These are phyloP conservation scores for Beta lomatogona DNA, from an alignment of 179 eudicot species.

Conservation along the genomic window DNA sequence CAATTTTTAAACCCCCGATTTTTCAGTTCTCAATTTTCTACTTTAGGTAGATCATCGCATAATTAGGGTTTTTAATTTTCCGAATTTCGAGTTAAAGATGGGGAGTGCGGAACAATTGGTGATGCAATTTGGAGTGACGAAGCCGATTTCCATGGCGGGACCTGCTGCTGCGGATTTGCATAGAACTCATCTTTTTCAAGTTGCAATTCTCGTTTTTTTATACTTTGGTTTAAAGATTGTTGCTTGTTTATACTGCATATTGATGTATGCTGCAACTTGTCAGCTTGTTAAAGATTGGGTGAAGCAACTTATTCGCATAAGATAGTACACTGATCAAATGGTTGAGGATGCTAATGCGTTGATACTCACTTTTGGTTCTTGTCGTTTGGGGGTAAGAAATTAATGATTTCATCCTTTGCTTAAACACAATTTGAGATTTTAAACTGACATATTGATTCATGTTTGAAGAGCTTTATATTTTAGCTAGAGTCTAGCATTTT, in stretches of 20 bases:
- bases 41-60: neutral
- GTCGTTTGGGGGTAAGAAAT: conserved; percentile 79
- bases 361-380: conserved; percentile 87
- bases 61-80: neutral
- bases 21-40: neutral
- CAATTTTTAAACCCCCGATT: neutral
- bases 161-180: conserved; percentile 56
- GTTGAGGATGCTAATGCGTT: conserved; percentile 88
- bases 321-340: conserved; percentile 86
- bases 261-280: neutral
- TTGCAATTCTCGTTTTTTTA: conserved; percentile 6
- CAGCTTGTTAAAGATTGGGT: conserved; percentile 90
- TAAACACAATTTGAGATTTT: neutral
- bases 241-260: neutral
- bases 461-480: neutral
- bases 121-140: conserved; percentile 61
- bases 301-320: conserved; percentile 71
- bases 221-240: conserved; percentile 5
- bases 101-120: conserved; percentile 45
- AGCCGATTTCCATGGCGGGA: conserved; percentile 66
- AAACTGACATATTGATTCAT: neutral
- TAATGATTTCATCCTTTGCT: neutral
- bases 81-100: conserved; percentile 31
- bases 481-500: too few species aligned
- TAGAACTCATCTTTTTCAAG: conserved; percentile 27